Conservation (phyloP, 1,284 basidiomycete species). For the Microbotryomycetes sp. region DNA sequence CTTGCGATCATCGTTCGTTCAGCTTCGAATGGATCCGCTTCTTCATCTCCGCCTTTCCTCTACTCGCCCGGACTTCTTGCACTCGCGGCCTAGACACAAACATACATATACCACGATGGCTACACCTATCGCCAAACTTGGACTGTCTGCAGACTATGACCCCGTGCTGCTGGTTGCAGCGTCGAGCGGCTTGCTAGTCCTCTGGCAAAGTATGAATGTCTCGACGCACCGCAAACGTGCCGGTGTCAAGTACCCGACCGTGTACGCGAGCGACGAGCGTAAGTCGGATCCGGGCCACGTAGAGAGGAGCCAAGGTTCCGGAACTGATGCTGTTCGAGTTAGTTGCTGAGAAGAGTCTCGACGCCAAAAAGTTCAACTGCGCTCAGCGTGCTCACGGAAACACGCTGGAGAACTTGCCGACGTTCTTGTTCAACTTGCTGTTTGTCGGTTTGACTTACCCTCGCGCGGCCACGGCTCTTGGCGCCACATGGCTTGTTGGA, state of each 20-base stretch:
- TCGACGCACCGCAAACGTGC: constrained; percentile 15
- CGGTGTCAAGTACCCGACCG: background rate
- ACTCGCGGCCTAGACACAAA: too few species aligned
- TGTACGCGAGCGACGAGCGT: background rate
- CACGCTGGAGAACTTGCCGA: constrained; percentile 24
- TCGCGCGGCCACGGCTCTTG: constrained; percentile 8
- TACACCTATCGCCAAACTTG: background rate
- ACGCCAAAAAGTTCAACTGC: constrained; percentile 24
- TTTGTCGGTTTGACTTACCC: constrained; percentile 18
- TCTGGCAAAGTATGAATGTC: constrained; percentile 7
- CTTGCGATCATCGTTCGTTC: too few species aligned
- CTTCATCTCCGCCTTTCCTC: too few species aligned
- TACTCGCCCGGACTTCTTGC: too few species aligned
- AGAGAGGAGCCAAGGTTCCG: too few species aligned
- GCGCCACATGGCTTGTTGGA: constrained; percentile 15
- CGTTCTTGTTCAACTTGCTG: constrained; percentile 14
- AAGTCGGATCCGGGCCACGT: background rate
- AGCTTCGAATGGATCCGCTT: too few species aligned
- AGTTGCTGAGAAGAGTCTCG: constrained; percentile 2
- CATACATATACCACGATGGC: constrained; percentile 2
- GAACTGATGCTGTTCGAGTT: too few species aligned
- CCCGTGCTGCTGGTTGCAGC: constrained; percentile 14
- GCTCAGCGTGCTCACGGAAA: constrained; percentile 26
- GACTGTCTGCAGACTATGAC: constrained; percentile 10
- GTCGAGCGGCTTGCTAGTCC: constrained; percentile 6